phyloP scores from a whole-genome alignment of 345 rosid genomes.

The Eucalyptus regnans region DNA sequence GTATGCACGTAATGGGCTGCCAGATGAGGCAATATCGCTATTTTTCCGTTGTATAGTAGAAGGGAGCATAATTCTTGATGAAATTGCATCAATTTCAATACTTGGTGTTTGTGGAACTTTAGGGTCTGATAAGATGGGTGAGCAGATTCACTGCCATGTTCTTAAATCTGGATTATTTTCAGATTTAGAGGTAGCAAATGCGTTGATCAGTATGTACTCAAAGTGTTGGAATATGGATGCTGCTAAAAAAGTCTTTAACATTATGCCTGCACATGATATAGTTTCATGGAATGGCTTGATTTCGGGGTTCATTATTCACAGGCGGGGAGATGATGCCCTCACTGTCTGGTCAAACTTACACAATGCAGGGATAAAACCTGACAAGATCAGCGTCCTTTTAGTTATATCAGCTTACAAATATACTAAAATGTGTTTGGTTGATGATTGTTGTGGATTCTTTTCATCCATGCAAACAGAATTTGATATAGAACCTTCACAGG shows the following conservation, averaged over 20 bases:
- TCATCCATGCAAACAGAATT: constrained; percentile 37
- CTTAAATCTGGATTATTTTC: constrained; percentile 36
- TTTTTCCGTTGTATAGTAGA: constrained; percentile 23
- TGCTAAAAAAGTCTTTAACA: constrained; percentile 39
- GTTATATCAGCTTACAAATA: constrained; percentile 44
- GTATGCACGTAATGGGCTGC: constrained; percentile 59
- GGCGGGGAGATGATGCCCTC: constrained; percentile 58
- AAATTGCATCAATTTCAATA: constrained; percentile 38
- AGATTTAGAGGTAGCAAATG: constrained; percentile 53
- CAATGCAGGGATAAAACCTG: constrained; percentile 29
- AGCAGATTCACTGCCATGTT: constrained; percentile 55
- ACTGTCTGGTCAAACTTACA: constrained; percentile 47
- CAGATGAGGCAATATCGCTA: constrained; percentile 50
- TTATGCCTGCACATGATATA: constrained; percentile 33
- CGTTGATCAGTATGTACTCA: constrained; percentile 64
- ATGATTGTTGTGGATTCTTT: constrained; percentile 42
- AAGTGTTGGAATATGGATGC: constrained; percentile 36
- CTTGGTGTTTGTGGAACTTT: constrained; percentile 66
- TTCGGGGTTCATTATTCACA: constrained; percentile 52
- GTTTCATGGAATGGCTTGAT: constrained; percentile 81
- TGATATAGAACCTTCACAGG: constrained; percentile 42
- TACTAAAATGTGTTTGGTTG: constrained; percentile 35
- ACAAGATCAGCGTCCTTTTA: constrained; percentile 33
- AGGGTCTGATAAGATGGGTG: constrained; percentile 57
- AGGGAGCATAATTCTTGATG: constrained; percentile 44